Evolutionary conservation across 1,139 yeast genomes (phyloP), one percentile per base, ranked within the genome.

Genomic region (Saccharomyces hybrid): DNA sequence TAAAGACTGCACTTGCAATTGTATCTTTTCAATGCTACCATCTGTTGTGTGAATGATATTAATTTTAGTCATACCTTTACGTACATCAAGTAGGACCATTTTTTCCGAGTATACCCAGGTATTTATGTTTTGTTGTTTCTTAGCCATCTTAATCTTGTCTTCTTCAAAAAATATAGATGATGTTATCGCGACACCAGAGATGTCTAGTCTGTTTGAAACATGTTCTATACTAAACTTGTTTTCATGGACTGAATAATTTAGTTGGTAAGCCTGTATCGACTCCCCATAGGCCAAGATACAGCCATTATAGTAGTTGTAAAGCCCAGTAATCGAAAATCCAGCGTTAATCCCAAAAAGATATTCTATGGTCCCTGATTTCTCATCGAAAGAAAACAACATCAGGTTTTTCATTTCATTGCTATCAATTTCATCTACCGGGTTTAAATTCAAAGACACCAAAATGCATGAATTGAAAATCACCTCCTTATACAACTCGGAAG

Each of bases 191-290:
- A 53, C 54, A 8, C 67, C 65, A 50, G 52, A 53, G 5, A 53
- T 29, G 3, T 28, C 13, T 2, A 59, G 23, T 3, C 49, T 38
- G 46, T 60, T 60, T 7, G 69, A 65, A 2, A 53, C 47, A 7
- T 46, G 16, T n/a, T 42, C 46, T 1, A 67, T 52, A 6, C 49
- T 56, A 48, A 67, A 67, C 2, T 59, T 50, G 46, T 65, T 59
- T 31, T 64, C 68, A 48, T 66, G 63, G 4, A 64, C 62, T 16
- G 60, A 58, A 54, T 66, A 67, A 25, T 58, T 62, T n/a, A 67
- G 48, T 47, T 60, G 56, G 49, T 55, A 62, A 4, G 62, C 54
- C 42, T 64, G 61, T 2, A 64, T 19, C 11, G 41, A 38, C 11
- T 63, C 67, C 1, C 70, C 70, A 32, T 55, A 53, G 1, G 56